phyloP scores from a whole-genome alignment of 495 filamentous ascomycete genomes.

The Aspergillus ellipticus region DNA sequence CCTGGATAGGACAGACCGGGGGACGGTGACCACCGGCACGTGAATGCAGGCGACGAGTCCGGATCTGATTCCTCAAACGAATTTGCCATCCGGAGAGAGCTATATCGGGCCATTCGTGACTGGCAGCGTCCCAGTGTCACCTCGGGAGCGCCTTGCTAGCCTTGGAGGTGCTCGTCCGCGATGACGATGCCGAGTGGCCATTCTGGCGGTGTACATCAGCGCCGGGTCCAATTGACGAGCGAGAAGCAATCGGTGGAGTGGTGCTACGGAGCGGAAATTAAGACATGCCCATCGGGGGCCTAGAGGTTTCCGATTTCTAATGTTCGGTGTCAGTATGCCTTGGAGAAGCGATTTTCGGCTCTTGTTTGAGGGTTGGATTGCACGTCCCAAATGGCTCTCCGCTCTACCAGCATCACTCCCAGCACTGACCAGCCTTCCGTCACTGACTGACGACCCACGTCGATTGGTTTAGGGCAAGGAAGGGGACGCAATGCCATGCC shows the following conservation, averaged over 20 bases:
- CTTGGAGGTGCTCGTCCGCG: conserved; percentile 1
- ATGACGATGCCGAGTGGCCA: conserved; percentile 16
- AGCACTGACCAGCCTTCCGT: not conserved
- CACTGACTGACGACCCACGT: not conserved
- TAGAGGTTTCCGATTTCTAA: not conserved
- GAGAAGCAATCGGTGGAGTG: conserved; percentile 13
- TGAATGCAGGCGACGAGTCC: not conserved
- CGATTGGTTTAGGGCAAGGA: not conserved
- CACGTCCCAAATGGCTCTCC: not conserved
- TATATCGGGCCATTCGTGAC: not conserved
- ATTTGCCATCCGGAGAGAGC: conserved; percentile 1
- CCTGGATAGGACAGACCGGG: not conserved
- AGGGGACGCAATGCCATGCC: not conserved
- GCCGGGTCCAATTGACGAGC: conserved; percentile 17
- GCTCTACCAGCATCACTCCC: not conserved
- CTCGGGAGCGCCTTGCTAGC: too few species aligned
- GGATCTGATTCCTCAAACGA: not conserved
- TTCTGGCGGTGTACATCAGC: conserved; percentile 23
- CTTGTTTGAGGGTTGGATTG: not conserved
- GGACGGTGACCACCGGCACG: not conserved
- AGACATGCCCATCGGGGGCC: not conserved
- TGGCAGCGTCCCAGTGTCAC: conserved; percentile 1
- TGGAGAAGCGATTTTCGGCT: not conserved
- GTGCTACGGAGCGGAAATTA: not conserved
- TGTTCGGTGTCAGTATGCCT: not conserved